Evolutionary conservation across 208 protist species (phyloP), one percentile per base, ranked within the genome.

Genomic region (Leishmania aethiopica): DNA sequence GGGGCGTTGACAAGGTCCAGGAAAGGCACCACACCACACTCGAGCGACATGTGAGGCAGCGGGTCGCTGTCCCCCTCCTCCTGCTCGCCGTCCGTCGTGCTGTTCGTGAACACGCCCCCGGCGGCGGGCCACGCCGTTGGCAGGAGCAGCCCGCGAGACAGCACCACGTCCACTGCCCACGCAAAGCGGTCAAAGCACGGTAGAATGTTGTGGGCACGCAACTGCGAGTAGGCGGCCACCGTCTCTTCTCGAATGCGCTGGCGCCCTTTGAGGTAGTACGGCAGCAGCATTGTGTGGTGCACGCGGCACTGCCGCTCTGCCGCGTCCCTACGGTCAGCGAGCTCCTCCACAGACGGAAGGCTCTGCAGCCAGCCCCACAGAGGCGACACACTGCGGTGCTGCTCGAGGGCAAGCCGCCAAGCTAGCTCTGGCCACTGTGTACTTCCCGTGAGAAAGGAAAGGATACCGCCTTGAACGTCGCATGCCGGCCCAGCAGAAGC

Each of bases 331-430:
- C 85, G 51, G 8, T 86, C 83, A 13, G 66, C 69, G 32, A 94
- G 87, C 35, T 90, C 90, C 60, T 86, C 75, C 19, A 62, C 32
- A 17, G 78, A 78, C 3, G 95, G 95, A 25, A 96, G 64, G 37
- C 89, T 90, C 64, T 90, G 88, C 76, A 98, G 82, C 93, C 93
- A 98, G 22, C 95, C 95, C 93, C 95, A 98, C 82, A 89, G 88
- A 17, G 66, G 88, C 32, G 95, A 98, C 71, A 92, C 82, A 53
- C 85, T 89, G 42, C 93, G 91, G 75, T 96, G 93, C 70, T 84
- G 84, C 84, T 98, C 93, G 77, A 98, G 87, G 1, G 91, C 86
- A 1, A 96, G 83, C 35, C 91, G 89, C 93, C 95, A 98, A 35
- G 89, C 90, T 83, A 92, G 86, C 75, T 88, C 85, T n/a, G 86